Evolutionary conservation across 352 stramenopile species (phyloP), one percentile per base, ranked within the genome.

Genomic region (Phytophthora sojae): DNA sequence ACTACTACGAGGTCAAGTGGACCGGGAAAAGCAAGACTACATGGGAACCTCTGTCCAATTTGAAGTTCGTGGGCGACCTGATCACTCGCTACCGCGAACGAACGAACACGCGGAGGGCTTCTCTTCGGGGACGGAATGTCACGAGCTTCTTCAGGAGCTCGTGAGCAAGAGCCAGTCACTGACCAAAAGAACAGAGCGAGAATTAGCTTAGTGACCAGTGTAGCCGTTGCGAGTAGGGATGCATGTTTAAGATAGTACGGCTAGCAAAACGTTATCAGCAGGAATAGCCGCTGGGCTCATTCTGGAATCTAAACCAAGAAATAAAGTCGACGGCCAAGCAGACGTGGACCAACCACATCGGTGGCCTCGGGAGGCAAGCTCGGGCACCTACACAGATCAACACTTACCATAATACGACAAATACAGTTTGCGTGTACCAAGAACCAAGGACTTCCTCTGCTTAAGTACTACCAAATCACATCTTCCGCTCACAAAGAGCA

Each of bases 241-340:
- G 4, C 37, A 44, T 44, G 17, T 44, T 45, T 45, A 45, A 6
- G 37, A 14, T 45, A 45, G 37, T 11, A 45, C 6, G 6, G 37
- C 5, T 45, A 19, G 37, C 11, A 45, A 12, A 45, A 45, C 3
- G 37, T 19, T 45, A 45, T 1, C 37, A n/a, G 37, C 37, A 45
- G 37, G 11, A 45, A 45, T 45, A 12, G 37, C 37, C 37, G 32
- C 32, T 37, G 32, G 7, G 32, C 32, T 49, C 39, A 64, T 64
- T 64, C 57, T 21, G 14, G 57, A 64, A 55, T 64, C 19, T 21
- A 14, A 61, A 21, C 4, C 39, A 15, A 64, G 32, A 11, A 44
- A 64, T 45, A 56, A 64, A 64, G 57, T 55, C 57, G 44, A 64
- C 44, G 57, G 57, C 57, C 57, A 64, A 55, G 57, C 44, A 64